Base-by-base conservation (phyloP, 345 rosid genomes). In the Kernera saxatilis region DNA sequence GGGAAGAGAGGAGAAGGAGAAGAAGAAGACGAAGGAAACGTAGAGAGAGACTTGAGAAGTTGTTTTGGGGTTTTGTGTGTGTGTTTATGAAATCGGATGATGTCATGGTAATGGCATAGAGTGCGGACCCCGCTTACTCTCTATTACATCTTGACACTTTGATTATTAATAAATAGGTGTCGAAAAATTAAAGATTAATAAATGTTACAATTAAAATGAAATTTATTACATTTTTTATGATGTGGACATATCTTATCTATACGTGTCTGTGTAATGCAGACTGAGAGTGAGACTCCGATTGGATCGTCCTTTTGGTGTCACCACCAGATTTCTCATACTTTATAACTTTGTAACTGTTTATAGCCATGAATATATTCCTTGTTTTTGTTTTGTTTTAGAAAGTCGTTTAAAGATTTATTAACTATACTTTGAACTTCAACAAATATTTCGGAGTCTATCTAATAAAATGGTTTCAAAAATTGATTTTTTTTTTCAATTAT, bases 41-140 rank as follows among this genome's bases (percentile, higher is more conserved):
- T 79, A 35, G 45, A 67, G 48, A 44, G 54, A 59, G 66, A 37
- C 64, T 48, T 40, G 71, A 55, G 69, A 71, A 63, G 55, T 63
- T 43, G 55, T 27, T 57, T 58, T 23, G 45, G 58, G 39, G 67
- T 64, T 50, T 23, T 22, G 32, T 70, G 58, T 44, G 61, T 72
- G 53, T 82, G 65, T 44, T 46, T 53, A 44, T 22, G 69, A 52
- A 33, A 55, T 72, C 17, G 29, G 58, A 75, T 79, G 71, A 70
- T 51, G 77, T 79, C 74, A 67, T 27, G 18, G 18, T 33, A 41
- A 51, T 59, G 50, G 67, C 41, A 23, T 70, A 61, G 62, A 58
- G 72, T 79, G 61, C 41, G 66, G 60, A 33, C 65, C 72, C 58
- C 27, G 48, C 58, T 57, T 46, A 12, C 44, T 46, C 45, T 69